Evolutionary conservation across 352 stramenopile species (phyloP), one percentile per base, ranked within the genome.

Genomic region (Pythium diclinum): DNA sequence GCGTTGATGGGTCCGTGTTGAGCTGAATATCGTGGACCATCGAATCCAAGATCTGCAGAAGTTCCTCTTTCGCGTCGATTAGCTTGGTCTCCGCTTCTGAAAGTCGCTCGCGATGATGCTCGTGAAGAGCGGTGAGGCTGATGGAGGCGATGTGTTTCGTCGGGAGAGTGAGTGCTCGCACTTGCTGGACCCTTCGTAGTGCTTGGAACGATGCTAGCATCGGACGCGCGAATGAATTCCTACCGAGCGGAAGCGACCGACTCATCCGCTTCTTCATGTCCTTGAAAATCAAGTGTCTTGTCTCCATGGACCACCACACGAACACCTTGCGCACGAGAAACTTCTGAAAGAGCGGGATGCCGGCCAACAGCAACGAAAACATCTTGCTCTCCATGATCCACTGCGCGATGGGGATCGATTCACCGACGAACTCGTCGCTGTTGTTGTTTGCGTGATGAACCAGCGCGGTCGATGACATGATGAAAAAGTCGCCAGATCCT

Each of bases 301-400:
- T 73, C 13, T 78, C 75, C 8, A 66, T 40, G 0, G 58, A 30
- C 83, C 83, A 92, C 14, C 76, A 65, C 0, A 81, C 55, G 49
- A 90, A 90, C 4, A 85, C 69, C 53, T 85, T 85, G 9, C 78
- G 76, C 6, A 82, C 51, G 17, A 89, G 51, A 34, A 92, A 88
- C 33, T 90, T 88, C 48, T 92, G 83, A 59, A 90, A 90, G 3
- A 92, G 67, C 21, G 83, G 83, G 42, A 89, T 87, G 2, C 81
- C 79, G 36, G 80, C 74, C n/a, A 90, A 68, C 21, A 90, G 56
- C 4, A 89, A 71, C 2, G 83, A 78, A 60, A 92, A 89, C 77
- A 88, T 85, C 49, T 84, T 84, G 62, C 81, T 88, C 47, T 92
- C 81, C 68, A 87, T 77, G 5, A 92, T 67, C 83, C 83, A 92